Evolutionary conservation across 805 yeast species (phyloP).

Genomic region (Myxozyma neotropica): DNA sequence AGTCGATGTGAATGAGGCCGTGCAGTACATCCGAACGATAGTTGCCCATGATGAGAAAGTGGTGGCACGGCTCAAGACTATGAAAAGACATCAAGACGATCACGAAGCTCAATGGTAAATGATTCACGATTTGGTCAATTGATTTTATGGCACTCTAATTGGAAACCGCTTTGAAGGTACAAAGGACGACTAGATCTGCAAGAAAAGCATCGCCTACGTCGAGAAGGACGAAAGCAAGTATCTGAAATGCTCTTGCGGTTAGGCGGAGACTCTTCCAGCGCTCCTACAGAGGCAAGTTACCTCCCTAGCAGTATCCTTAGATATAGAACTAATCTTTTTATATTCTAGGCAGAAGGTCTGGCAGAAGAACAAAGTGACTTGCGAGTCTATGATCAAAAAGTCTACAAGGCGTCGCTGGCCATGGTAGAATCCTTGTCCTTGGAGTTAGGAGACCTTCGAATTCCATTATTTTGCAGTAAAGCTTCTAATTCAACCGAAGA

Average conservation of each 20-base stretch:
- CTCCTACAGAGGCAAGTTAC: conserved; percentile 14
- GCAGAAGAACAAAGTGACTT: conserved; percentile 17
- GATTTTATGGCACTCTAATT: background rate
- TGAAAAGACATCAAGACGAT: conserved; percentile 26
- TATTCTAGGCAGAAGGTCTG: conserved; percentile 16
- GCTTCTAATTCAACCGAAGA: background rate
- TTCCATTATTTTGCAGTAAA: conserved; percentile 25
- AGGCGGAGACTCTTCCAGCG: conserved; percentile 24
- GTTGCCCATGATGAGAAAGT: background rate
- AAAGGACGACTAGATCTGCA: conserved; percentile 16
- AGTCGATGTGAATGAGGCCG: conserved; percentile 11
- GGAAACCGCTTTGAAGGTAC: conserved; percentile 12
- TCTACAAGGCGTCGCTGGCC: conserved; percentile 17
- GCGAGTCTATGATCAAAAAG: conserved; percentile 23
- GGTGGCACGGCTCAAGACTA: conserved; percentile 10
- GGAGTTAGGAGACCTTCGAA: conserved; percentile 19
- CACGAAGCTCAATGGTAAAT: conserved; percentile 29
- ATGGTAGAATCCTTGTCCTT: conserved; percentile 21
- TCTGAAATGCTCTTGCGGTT: conserved; percentile 11
- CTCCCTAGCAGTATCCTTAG: background rate
- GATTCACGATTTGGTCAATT: background rate
- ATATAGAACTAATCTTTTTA: background rate
- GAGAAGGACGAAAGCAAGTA: conserved; percentile 16
- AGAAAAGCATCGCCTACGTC: conserved; percentile 17
- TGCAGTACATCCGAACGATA: conserved; percentile 1